Conservation (phyloP, 805 yeast species). For the Isabelozyma heimii region DNA sequence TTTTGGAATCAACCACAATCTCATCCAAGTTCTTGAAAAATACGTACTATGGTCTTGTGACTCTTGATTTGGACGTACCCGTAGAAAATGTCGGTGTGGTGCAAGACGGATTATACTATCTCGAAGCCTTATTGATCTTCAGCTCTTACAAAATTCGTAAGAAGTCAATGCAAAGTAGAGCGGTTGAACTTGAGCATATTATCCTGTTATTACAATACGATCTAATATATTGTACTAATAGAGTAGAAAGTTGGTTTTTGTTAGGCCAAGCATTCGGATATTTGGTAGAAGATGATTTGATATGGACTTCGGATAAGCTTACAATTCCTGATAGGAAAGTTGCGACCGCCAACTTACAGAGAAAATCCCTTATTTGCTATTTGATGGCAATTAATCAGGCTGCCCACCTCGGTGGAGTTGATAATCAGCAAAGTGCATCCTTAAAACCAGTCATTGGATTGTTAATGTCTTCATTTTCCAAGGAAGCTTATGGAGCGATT, state of each 20-base stretch:
- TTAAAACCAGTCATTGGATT: conserved; percentile 36
- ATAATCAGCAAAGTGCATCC: conserved; percentile 4
- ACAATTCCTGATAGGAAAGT: conserved; percentile 59
- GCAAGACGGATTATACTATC: conserved; percentile 59
- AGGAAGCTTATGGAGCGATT: conserved; percentile 57
- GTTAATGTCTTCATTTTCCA: conserved; percentile 55
- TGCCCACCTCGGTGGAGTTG: conserved; percentile 8
- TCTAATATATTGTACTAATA: conserved; percentile 57
- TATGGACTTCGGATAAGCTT: conserved; percentile 88
- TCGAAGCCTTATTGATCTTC: conserved; percentile 66
- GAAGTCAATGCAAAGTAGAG: conserved; percentile 74
- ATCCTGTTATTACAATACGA: conserved; percentile 65
- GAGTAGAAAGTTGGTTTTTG: conserved; percentile 85
- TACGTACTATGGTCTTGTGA: conserved; percentile 50
- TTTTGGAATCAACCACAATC: conserved; percentile 43
- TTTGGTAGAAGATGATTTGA: conserved; percentile 81
- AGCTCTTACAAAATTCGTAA: conserved; percentile 70
- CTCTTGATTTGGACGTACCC: conserved; percentile 27
- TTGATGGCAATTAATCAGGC: conserved; percentile 62
- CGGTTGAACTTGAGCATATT: conserved; percentile 77
- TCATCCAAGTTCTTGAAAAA: conserved; percentile 44
- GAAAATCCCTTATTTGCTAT: conserved; percentile 69
- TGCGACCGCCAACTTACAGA: conserved; percentile 61
- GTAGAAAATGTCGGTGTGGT: conserved; percentile 23
- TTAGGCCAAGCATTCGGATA: conserved; percentile 77